Percentiles rank a stretch among this genome's conserved stretches.
Conservation (phyloP, 1,284 basidiomycete species). For the Leccinum solheimii region DNA sequence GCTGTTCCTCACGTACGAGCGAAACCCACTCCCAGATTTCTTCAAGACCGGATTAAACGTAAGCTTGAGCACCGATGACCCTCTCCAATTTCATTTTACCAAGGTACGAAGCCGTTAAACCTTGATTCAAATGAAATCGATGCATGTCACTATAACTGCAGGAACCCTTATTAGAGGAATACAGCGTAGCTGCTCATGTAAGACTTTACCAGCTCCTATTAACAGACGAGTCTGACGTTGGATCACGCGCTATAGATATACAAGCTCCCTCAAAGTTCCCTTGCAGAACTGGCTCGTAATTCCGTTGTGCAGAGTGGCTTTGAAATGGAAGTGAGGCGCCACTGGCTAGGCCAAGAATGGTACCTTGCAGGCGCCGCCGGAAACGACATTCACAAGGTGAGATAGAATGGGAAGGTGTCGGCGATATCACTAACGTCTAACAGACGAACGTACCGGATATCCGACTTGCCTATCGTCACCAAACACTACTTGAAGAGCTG, state of each 20-base stretch:
- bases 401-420: conserved; percentile 14
- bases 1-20: conserved; percentile 94
- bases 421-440: conserved; percentile 10
- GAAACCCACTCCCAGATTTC: conserved; percentile 96
- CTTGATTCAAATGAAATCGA: conserved; percentile 1
- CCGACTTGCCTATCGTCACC: conserved; percentile 85
- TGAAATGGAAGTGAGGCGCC: conserved; percentile 98
- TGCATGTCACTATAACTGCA: conserved; percentile 31
- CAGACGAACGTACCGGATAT: conserved; percentile 94
- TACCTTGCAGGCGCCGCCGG: conserved; percentile 86
- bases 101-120: conserved; percentile 52
- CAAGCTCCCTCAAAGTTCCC: conserved; percentile 83
- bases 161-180: conserved; percentile 97
- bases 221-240: background rate
- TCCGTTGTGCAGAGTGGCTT: conserved; percentile 97
- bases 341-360: conserved; percentile 93
- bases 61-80: conserved; percentile 95
- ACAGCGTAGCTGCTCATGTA: conserved; percentile 95
- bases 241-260: conserved; percentile 63
- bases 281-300: conserved; percentile 92
- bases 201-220: conserved; percentile 27
- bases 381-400: conserved; percentile 89
- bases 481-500: conserved; percentile 87
- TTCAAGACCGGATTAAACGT: conserved; percentile 97
- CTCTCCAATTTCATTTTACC: conserved; percentile 94